Base-by-base conservation (phyloP, 139 green algal species). In the Spirogloea muscicola region DNA sequence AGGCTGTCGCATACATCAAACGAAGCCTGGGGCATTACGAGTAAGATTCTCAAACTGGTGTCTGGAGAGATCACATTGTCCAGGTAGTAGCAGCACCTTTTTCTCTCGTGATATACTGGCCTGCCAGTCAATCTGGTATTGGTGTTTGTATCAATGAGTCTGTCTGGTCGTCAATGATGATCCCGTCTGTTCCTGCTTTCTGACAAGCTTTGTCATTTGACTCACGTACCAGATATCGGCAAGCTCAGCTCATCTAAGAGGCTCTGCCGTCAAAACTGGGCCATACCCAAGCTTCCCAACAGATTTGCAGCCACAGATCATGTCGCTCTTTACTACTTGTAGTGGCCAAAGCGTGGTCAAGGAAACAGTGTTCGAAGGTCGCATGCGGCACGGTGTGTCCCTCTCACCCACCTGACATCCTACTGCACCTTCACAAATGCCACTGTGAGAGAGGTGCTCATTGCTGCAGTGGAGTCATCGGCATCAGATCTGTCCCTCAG, bases 221-320 rank as follows among this genome's bases (percentile, higher is more conserved):
- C 4, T 55, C 21, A n/a, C n/a, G n/a, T n/a, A 64, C 21, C 62
- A 72, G 65, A 74, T 74, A 27, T 74, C 65, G 13, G 36, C 65
- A 21, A 42, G 44, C 36, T 25, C 33, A 13, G 29, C 25, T n/a
- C 40, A 18, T 4, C 60, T 87, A 18, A n/a, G 16, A 10, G 36
- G 46, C 0, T 42, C 58, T n/a, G 82, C 87, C 44, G 58, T 88
- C 34, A 80, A 37, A 1, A 88, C 84, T 10, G 48, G 71, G 61
- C 84, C 84, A 1, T 88, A 82, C 66, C 84, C 84, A 0, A 83
- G 84, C 9, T 88, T 88, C 63, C 84, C 84, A n/a, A 88, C 84
- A 18, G 84, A 88, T 68, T 75, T 88, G 82, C 84, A 88, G 69
- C 61, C 84, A 25, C 77, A 86, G 68, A 52, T 88, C 38, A 86